Evolutionary conservation across 495 filamentous ascomycete genomes (phyloP).

Genomic region (Sporormia fimetaria): DNA sequence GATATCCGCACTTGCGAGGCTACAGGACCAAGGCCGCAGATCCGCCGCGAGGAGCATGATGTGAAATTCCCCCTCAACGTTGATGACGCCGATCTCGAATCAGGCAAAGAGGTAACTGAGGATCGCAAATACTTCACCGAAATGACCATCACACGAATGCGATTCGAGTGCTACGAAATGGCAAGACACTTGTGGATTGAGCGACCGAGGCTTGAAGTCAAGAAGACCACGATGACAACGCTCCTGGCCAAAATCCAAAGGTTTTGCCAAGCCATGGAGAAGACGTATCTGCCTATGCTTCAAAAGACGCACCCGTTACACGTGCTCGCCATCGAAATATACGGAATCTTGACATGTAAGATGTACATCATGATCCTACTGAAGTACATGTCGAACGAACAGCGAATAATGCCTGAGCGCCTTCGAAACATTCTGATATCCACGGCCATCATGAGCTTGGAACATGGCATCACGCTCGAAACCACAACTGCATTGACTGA

Average conservation of each 20-base stretch:
- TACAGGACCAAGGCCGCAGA: slow-evolving; percentile 56
- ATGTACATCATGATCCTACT: slow-evolving; percentile 55
- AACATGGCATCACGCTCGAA: slow-evolving; percentile 50
- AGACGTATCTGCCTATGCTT: slow-evolving; percentile 48
- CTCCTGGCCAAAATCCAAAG: slow-evolving; percentile 51
- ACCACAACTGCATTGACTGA: slow-evolving; percentile 38
- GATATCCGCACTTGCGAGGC: slow-evolving; percentile 68
- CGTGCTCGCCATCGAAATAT: slow-evolving; percentile 46
- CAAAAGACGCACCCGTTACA: slow-evolving; percentile 48
- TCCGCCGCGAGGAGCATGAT: slow-evolving; percentile 60
- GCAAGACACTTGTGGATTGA: slow-evolving; percentile 54
- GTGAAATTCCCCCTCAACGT: slow-evolving; percentile 56
- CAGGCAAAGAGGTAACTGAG: slow-evolving; percentile 29
- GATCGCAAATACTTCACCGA: slow-evolving; percentile 52
- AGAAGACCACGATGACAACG: slow-evolving; percentile 45
- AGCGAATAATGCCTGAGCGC: slow-evolving; percentile 43
- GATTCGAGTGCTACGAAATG: slow-evolving; percentile 65
- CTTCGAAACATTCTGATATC: slow-evolving; percentile 40
- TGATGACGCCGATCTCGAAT: slow-evolving; percentile 48
- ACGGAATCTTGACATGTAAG: slow-evolving; percentile 48
- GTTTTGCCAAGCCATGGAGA: slow-evolving; percentile 46
- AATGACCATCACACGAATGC: slow-evolving; percentile 51
- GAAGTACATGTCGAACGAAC: slow-evolving; percentile 38
- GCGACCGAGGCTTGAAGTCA: slow-evolving; percentile 47
- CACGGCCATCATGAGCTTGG: slow-evolving; percentile 43